Percentiles rank a stretch among this genome's conserved stretches.
Conservation (phyloP, 1,139 yeast genomes). For the Taphrina sp. region DNA sequence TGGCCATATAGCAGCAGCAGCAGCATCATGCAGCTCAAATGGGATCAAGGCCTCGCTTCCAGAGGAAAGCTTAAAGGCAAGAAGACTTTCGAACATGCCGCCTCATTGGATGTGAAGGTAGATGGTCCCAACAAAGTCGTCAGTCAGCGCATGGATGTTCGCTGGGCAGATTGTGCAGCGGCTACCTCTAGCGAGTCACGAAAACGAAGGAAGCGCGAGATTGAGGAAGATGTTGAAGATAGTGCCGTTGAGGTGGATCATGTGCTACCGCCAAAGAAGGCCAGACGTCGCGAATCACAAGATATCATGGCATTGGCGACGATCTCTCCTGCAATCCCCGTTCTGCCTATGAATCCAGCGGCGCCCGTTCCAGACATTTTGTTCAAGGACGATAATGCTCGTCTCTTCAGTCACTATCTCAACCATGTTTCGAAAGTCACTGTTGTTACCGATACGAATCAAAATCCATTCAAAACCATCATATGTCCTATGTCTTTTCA, state of each 20-base stretch:
- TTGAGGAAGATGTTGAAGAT: background rate
- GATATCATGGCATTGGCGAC: slow-evolving; percentile 7
- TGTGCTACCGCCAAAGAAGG: background rate
- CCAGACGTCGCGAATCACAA: background rate
- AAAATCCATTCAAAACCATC: slow-evolving; percentile 20
- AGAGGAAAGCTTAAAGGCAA: slow-evolving; percentile 25
- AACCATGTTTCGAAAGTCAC: slow-evolving; percentile 27
- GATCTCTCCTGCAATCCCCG: slow-evolving; percentile 7
- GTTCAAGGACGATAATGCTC: slow-evolving; percentile 12
- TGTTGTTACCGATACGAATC: slow-evolving; percentile 15
- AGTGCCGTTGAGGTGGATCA: background rate
- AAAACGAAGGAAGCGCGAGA: background rate
- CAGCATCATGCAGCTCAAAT: slow-evolving; percentile 20
- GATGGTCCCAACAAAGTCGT: background rate
- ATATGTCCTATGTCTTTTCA: slow-evolving; percentile 18
- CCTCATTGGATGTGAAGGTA: background rate
- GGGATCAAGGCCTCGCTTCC: slow-evolving; percentile 31
- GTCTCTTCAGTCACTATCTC: slow-evolving; percentile 25
- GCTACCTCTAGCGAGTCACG: background rate
- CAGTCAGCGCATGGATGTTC: background rate
- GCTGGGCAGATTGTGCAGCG: slow-evolving; percentile 8
- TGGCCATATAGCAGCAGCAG: background rate
- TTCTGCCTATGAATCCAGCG: background rate
- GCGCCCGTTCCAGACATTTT: slow-evolving; percentile 22
- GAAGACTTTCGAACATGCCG: slow-evolving; percentile 15